Evolutionary conservation across 2,329 filamentous ascomycete species (phyloP).

Genomic region (Colletotrichum gloeosporioides): DNA sequence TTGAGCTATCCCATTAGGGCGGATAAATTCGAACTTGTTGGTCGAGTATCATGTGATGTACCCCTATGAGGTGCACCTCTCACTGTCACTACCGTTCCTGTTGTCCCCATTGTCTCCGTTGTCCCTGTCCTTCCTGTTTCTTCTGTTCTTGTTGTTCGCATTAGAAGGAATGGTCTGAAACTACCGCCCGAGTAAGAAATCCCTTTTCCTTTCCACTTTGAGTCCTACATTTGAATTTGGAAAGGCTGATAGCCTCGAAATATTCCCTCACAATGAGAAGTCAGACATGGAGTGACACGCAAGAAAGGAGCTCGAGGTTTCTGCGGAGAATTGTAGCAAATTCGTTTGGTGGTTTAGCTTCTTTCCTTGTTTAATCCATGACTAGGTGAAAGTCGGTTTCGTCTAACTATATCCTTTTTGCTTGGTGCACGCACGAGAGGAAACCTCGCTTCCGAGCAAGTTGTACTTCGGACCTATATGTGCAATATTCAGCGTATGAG

Average conservation of each 20-base stretch:
- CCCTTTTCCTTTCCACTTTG: too few species aligned
- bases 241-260: accelerated
- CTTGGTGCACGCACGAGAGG: accelerated
- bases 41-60: neutral
- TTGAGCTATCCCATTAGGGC: neutral
- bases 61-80: neutral
- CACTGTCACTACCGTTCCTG: too few species aligned
- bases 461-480: too few species aligned
- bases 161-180: accelerated
- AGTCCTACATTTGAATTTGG: too few species aligned
- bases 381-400: accelerated
- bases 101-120: too few species aligned
- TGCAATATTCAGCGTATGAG: accelerated
- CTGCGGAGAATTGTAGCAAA: neutral
- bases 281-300: too few species aligned
- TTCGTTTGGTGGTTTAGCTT: accelerated
- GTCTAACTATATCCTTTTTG: neutral
- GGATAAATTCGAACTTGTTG: neutral
- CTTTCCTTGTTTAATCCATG: neutral
- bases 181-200: too few species aligned
- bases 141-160: too few species aligned
- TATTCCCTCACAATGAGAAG: accelerated
- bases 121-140: too few species aligned
- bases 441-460: neutral
- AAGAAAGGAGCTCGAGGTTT: too few species aligned